Evolutionary conservation across 371 early-diverging fungal genomes (phyloP).

Genomic region (Choanephora cucurbitarum): DNA sequence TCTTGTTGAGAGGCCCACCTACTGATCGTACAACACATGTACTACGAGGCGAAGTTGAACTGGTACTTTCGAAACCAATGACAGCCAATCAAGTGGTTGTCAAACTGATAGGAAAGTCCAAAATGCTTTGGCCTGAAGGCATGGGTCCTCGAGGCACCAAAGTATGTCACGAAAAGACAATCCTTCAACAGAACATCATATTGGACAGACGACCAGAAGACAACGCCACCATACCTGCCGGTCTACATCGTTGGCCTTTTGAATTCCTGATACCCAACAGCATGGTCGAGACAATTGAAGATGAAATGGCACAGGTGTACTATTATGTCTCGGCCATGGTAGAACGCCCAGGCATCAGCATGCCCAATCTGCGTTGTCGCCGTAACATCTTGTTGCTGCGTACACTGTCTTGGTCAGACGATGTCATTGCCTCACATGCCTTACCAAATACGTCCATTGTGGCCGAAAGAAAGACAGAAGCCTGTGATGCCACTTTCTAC

Average conservation of each 20-base stretch:
- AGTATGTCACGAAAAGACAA: conserved; percentile 30
- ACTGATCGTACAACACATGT: conserved; percentile 35
- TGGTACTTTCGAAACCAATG: conserved; percentile 28
- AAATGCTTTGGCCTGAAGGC: conserved; percentile 42
- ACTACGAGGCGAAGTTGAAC: conserved; percentile 33
- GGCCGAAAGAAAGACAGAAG: conserved; percentile 35
- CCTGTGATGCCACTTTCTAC: conserved; percentile 43
- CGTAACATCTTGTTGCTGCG: conserved; percentile 44
- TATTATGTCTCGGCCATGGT: conserved; percentile 42
- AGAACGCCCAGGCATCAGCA: conserved; percentile 33
- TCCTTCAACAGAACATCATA: conserved; percentile 30
- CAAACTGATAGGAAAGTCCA: conserved; percentile 31
- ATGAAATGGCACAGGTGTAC: conserved; percentile 44
- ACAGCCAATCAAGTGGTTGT: conserved; percentile 20
- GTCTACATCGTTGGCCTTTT: conserved; percentile 47
- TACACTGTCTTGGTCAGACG: conserved; percentile 36
- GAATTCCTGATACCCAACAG: conserved; percentile 47
- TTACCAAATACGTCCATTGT: conserved; percentile 41
- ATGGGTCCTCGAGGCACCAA: conserved; percentile 23
- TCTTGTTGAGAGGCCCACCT: conserved; percentile 31
- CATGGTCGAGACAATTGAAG: conserved; percentile 47
- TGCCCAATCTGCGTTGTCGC: conserved; percentile 23
- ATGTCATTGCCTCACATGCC: conserved; percentile 34
- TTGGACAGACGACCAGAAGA: conserved; percentile 17
- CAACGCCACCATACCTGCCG: conserved; percentile 25